Evolutionary conservation across 2,329 filamentous ascomycete species (phyloP).

Genomic region (Fusarium compactum): DNA sequence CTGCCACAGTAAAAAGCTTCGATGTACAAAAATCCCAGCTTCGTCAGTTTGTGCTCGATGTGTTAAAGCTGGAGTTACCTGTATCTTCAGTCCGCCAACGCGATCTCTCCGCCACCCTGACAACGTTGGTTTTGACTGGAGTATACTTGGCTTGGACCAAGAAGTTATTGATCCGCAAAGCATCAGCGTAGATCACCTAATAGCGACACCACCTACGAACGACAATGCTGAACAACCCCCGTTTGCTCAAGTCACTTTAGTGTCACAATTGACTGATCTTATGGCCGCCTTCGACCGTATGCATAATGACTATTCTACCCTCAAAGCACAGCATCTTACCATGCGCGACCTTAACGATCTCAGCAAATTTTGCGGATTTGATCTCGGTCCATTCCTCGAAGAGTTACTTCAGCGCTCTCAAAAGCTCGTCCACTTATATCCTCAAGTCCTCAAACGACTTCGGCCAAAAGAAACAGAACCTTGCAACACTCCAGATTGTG

Average conservation of each 20-base stretch:
- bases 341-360: slow-evolving; percentile 42
- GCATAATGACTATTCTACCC: slow-evolving; percentile 20
- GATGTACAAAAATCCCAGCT: slow-evolving; percentile 57
- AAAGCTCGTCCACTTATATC: slow-evolving; percentile 53
- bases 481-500: slow-evolving; percentile 51
- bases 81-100: slow-evolving; percentile 58
- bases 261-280: slow-evolving; percentile 37
- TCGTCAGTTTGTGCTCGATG: slow-evolving; percentile 56
- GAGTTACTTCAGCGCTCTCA: slow-evolving; percentile 52
- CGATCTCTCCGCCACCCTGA: slow-evolving; percentile 39
- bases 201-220: slow-evolving; percentile 22
- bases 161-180: not conserved
- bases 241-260: slow-evolving; percentile 6
- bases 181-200: not conserved
- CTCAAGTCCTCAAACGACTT: slow-evolving; percentile 42
- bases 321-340: slow-evolving; percentile 38
- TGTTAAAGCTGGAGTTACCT: slow-evolving; percentile 55
- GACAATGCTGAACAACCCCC: not conserved
- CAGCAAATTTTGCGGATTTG: slow-evolving; percentile 42
- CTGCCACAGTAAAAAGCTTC: slow-evolving; percentile 62
- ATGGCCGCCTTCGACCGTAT: slow-evolving; percentile 44
- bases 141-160: slow-evolving; percentile 27
- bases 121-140: slow-evolving; percentile 40
- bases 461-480: slow-evolving; percentile 2
- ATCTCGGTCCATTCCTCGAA: slow-evolving; percentile 50